Percentiles rank a stretch among this genome's conserved stretches.
These are phyloP conservation scores for Tylopilus balloui DNA, from an alignment of 768 basidiomycete species.

Conservation along the genomic window DNA sequence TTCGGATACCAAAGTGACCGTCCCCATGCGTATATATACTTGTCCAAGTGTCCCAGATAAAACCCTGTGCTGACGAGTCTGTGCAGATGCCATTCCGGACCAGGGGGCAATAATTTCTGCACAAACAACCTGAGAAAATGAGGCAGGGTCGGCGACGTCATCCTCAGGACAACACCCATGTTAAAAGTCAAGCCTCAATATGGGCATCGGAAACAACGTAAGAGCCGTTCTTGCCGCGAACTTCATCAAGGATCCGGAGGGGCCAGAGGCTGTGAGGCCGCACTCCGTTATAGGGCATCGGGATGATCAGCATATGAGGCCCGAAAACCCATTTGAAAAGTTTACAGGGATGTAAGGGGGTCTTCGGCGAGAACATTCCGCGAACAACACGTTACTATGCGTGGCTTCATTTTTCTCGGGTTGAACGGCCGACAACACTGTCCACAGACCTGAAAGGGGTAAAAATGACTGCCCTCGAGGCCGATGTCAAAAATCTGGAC, in stretches of 20 bases:
- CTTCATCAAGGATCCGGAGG: constrained; percentile 4
- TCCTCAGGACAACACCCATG: constrained; percentile 6
- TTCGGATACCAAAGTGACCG: background rate
- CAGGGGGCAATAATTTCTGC: constrained; percentile 2
- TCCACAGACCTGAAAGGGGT: constrained; percentile 7
- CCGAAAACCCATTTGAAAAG: background rate
- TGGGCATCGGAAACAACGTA: constrained; percentile 2
- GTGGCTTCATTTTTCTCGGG: background rate
- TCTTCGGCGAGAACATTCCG: constrained; percentile 10
- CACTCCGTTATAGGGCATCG: background rate
- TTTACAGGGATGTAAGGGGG: background rate
- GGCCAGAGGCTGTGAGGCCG: constrained; percentile 4
- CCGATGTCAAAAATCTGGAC: constrained; percentile 7
- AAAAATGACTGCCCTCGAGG: constrained; percentile 4
- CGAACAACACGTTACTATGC: constrained; percentile 5
- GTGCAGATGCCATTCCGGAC: constrained; percentile 2
- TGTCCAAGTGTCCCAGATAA: background rate
- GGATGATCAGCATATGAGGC: constrained; percentile 2
- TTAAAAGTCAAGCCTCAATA: constrained; percentile 11
- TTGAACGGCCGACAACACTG: constrained; percentile 2
- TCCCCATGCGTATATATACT: constrained; percentile 22
- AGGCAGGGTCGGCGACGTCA: constrained; percentile 6
- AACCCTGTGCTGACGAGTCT: constrained; percentile 6
- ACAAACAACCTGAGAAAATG: constrained; percentile 15
- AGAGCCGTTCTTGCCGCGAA: constrained; percentile 9